phyloP scores from a whole-genome alignment of 495 filamentous ascomycete genomes.

The Podospora conica region DNA sequence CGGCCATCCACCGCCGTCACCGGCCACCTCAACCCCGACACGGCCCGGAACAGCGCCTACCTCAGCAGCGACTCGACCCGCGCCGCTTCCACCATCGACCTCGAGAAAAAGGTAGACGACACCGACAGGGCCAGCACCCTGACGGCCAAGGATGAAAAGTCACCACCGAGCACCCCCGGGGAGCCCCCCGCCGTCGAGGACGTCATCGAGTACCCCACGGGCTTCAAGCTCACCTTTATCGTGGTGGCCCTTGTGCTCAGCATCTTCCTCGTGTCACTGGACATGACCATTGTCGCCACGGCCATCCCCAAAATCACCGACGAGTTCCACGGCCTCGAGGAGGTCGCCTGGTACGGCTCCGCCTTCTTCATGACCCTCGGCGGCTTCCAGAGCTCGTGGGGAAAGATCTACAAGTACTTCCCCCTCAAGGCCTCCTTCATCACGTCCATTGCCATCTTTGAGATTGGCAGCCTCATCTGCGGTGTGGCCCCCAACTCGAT shows the following conservation, averaged over 20 bases:
- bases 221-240: constrained; percentile 33
- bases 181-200: constrained; percentile 14
- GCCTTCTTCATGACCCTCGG: constrained; percentile 36
- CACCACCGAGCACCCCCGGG: neutral
- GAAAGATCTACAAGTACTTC: constrained; percentile 37
- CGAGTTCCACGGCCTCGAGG: constrained; percentile 39
- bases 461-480: constrained; percentile 50
- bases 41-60: constrained; percentile 10
- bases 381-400: constrained; percentile 35
- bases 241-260: constrained; percentile 43
- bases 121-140: neutral
- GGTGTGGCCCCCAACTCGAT: constrained; percentile 49
- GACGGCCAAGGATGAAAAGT: constrained; percentile 7
- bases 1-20: neutral
- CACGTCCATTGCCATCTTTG: constrained; percentile 42
- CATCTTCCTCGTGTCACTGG: constrained; percentile 47
- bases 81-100: constrained; percentile 5
- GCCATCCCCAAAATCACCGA: constrained; percentile 42
- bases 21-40: neutral
- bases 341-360: constrained; percentile 48
- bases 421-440: constrained; percentile 40
- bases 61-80: constrained; percentile 17
- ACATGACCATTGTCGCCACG: constrained; percentile 47
- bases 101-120: constrained; percentile 4
- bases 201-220: constrained; percentile 29